Conservation (phyloP, 1,139 yeast genomes). For the Yamadazyma dushanensis region DNA sequence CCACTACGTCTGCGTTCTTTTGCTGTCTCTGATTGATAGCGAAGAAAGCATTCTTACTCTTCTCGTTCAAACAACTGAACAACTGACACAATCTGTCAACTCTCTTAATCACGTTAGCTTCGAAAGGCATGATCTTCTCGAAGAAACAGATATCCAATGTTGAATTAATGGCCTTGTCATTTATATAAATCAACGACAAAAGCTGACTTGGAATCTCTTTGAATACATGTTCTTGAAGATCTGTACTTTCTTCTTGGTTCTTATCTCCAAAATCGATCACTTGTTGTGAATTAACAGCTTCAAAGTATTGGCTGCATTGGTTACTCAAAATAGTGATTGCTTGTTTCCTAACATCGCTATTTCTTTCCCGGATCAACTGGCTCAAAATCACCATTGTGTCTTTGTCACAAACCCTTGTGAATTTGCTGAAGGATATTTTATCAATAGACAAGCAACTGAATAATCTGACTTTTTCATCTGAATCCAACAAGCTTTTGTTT, state of each 20-base stretch:
- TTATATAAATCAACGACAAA: slow-evolving; percentile 70
- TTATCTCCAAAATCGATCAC: slow-evolving; percentile 32
- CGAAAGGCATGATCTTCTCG: slow-evolving; percentile 61
- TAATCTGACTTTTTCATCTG: slow-evolving; percentile 72
- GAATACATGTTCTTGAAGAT: slow-evolving; percentile 35
- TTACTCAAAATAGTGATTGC: slow-evolving; percentile 58
- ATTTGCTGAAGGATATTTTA: slow-evolving; percentile 36
- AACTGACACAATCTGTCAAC: slow-evolving; percentile 55
- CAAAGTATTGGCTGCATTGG: slow-evolving; percentile 45
- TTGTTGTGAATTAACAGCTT: slow-evolving; percentile 15
- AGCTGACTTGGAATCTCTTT: slow-evolving; percentile 64
- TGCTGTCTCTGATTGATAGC: slow-evolving; percentile 72
- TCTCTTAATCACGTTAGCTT: slow-evolving; percentile 44
- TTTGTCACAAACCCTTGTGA: slow-evolving; percentile 47
- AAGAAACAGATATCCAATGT: slow-evolving; percentile 63
- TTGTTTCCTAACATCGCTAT: slow-evolving; percentile 60
- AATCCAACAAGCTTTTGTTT: slow-evolving; percentile 69
- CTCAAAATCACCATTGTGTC: slow-evolving; percentile 54
- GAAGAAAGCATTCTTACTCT: slow-evolving; percentile 61
- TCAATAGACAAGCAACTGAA: slow-evolving; percentile 55
- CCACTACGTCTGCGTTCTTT: slow-evolving; percentile 49
- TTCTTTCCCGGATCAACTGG: slow-evolving; percentile 70
- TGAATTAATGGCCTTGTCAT: slow-evolving; percentile 68
- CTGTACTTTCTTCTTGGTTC: slow-evolving; percentile 30
- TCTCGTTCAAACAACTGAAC: slow-evolving; percentile 50